A percentile compares a stretch with the other conserved stretches of the same genome.
phyloP scores from a whole-genome alignment of 495 filamentous ascomycete species.

The Penicillium macrosclerotiorum region DNA sequence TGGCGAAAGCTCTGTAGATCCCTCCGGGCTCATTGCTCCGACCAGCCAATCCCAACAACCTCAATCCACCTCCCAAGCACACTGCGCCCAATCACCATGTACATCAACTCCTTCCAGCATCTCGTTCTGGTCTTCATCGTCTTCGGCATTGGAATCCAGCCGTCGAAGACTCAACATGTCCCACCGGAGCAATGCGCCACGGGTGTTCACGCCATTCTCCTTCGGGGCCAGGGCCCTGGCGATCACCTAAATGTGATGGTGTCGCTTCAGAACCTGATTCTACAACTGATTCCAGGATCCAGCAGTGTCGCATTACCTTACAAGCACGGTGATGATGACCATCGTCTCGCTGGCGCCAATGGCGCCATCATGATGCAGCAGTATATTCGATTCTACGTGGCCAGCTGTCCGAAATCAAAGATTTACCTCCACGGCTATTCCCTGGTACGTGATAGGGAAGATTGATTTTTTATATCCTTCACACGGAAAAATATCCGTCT shows the following conservation, averaged over 20 bases:
- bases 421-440: constrained; percentile 27
- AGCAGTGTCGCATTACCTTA: constrained; percentile 26
- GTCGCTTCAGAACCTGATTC: constrained; percentile 21
- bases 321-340: constrained; percentile 14
- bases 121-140: constrained; percentile 2
- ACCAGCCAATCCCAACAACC: not conserved
- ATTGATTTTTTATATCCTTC: too few species aligned
- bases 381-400: constrained; percentile 21
- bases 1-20: not conserved
- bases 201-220: constrained; percentile 26
- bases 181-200: constrained; percentile 20
- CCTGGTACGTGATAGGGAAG: constrained; percentile 16
- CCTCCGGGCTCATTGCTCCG: not conserved
- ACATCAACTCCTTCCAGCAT: constrained; percentile 15
- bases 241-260: constrained; percentile 30
- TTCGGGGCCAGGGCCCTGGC: constrained; percentile 24
- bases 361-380: constrained; percentile 25
- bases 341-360: constrained; percentile 15
- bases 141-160: not conserved
- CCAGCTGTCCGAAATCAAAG: constrained; percentile 21
- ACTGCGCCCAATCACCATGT: constrained; percentile 6
- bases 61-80: not conserved
- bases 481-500: too few species aligned
- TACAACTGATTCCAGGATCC: constrained; percentile 25
- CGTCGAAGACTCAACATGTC: constrained; percentile 12